Percentiles rank a stretch among this genome's conserved stretches.
Evolutionary conservation across 306 rosid genomes (phyloP).

Genomic region (Geum urbanum): DNA sequence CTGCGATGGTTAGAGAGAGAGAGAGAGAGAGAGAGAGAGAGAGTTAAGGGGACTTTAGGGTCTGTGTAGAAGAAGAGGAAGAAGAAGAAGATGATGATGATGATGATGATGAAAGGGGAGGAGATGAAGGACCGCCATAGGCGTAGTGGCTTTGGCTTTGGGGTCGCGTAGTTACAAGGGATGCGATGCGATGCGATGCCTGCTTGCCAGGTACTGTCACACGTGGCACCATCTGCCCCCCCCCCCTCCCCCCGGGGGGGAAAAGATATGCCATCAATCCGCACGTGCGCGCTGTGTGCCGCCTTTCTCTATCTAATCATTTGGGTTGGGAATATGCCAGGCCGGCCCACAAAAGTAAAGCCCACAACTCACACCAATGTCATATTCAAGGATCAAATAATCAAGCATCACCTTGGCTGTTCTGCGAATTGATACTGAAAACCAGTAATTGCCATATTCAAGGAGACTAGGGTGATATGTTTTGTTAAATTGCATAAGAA

Average conservation of each 20-base stretch:
- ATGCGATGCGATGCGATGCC: conserved; percentile 53
- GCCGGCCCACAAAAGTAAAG: too few relatives aligned
- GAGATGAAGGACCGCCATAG: conserved; percentile 51
- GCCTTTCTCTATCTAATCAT: too few relatives aligned
- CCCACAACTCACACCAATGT: too few relatives aligned
- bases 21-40: conserved; percentile 2
- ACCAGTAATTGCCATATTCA: too few relatives aligned
- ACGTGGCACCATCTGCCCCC: conserved; percentile 64
- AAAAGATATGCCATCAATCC: conserved; percentile 43
- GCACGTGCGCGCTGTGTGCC: background rate
- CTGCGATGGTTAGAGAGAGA: conserved; percentile 6
- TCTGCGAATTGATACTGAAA: too few relatives aligned
- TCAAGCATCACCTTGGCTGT: too few relatives aligned
- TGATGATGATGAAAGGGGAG: conserved; percentile 17
- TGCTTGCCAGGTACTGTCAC: conserved; percentile 66
- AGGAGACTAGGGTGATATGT: too few relatives aligned
- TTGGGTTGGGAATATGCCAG: too few relatives aligned
- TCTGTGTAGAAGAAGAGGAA: conserved; percentile 6
- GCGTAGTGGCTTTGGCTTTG: conserved; percentile 27
- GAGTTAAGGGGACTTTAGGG: too few relatives aligned
- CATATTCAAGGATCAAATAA: too few relatives aligned
- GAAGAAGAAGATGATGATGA: conserved; percentile 26
- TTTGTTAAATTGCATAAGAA: too few relatives aligned
- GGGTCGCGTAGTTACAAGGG: conserved; percentile 35
- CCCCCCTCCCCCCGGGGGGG: conserved; percentile 17